These are phyloP conservation scores for Beauveria pseudobassiana DNA, from an alignment of 2,329 filamentous ascomycete genomes.

Conservation along the genomic window DNA sequence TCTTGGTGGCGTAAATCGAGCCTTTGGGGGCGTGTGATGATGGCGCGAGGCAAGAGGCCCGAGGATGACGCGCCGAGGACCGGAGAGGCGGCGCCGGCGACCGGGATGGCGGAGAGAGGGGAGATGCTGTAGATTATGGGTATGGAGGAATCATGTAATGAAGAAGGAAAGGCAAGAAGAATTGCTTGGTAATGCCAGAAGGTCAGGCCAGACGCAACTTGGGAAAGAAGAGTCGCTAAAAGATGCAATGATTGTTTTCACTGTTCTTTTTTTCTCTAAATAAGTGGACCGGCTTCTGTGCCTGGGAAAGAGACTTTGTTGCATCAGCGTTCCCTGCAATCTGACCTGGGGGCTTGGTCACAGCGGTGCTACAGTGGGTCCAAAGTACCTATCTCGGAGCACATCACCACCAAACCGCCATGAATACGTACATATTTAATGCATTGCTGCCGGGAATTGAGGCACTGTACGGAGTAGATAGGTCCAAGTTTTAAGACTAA, in stretches of 20 bases:
- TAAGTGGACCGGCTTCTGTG: background rate
- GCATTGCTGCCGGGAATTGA: no score
- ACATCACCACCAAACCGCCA: no score
- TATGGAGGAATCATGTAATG: background rate
- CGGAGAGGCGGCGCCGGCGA: background rate
- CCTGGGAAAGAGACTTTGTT: background rate
- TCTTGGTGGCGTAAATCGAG: conserved; percentile 4
- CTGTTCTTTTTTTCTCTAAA: background rate
- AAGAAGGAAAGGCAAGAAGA: no score
- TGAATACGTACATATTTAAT: no score
- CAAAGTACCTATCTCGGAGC: no score
- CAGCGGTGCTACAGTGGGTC: no score
- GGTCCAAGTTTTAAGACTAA: no score
- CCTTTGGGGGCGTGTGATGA: background rate
- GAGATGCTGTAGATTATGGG: no score
- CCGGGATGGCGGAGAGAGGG: background rate
- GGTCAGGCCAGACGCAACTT: no score
- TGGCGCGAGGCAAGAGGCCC: background rate
- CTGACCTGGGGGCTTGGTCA: no score
- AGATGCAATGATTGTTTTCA: background rate
- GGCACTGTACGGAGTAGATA: no score
- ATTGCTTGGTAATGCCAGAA: no score
- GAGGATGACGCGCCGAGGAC: conserved; percentile 4
- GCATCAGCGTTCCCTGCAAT: background rate
- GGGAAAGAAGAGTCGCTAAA: background rate